Conservation (phyloP, 805 yeast genomes). For the Komagataella populi region DNA sequence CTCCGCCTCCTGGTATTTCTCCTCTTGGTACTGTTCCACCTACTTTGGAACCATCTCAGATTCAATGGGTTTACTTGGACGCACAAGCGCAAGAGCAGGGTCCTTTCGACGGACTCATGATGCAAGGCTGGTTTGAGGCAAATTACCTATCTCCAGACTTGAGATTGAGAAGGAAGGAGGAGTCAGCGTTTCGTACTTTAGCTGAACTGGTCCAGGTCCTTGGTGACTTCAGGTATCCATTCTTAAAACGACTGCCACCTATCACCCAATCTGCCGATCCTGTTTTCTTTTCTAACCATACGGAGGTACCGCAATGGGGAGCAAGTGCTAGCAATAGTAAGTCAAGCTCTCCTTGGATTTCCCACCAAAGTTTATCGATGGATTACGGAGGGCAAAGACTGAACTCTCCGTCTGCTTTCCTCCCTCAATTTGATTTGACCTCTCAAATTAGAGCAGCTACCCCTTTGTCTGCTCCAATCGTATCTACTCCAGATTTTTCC, state of each 20-base stretch:
- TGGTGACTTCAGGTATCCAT: conserved; percentile 43
- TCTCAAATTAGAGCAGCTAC: conserved; percentile 1
- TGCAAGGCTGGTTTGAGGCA: conserved; percentile 67
- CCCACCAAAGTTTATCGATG: neutral
- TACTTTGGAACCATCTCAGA: conserved; percentile 14
- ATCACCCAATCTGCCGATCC: conserved; percentile 1
- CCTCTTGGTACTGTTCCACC: neutral
- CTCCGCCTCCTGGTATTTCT: neutral
- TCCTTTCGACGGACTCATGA: conserved; percentile 58
- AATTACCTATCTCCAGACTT: conserved; percentile 45
- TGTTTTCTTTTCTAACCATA: neutral
- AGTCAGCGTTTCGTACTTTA: conserved; percentile 32
- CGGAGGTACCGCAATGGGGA: neutral
- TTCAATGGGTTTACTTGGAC: conserved; percentile 66
- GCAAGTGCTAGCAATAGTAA: neutral
- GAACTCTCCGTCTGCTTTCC: neutral
- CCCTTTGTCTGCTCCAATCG: neutral
- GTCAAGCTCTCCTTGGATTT: neutral
- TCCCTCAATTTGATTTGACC: neutral
- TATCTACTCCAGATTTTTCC: neutral
- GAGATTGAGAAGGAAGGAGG: conserved; percentile 45
- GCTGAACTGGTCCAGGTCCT: conserved; percentile 36
- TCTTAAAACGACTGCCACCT: conserved; percentile 39
- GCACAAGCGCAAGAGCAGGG: conserved; percentile 64
- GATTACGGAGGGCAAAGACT: neutral